Base-by-base conservation (phyloP, 192 early-diverging fungal genomes). In the Bifiguratus adelaidae region DNA sequence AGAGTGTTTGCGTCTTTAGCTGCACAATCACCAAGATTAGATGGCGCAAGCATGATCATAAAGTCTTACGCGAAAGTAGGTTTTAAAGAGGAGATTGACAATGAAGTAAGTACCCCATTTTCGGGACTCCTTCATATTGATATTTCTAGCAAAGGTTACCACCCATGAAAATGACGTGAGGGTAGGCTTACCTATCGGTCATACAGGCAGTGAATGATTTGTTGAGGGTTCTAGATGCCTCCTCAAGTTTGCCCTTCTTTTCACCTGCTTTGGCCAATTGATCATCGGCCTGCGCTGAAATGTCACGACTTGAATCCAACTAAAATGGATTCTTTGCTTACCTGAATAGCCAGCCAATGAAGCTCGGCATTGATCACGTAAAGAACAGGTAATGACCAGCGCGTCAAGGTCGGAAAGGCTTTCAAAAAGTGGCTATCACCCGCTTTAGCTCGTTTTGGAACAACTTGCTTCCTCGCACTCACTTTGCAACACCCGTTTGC, bases 101-200 rank as follows among this genome's bases (percentile, higher is more conserved):
- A 97, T 76, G 44, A 71, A 83, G 61, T 91, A 99, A 3, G 86
- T 89, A 6, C 95, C 95, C 90, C 88, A 94, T 53, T 92, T 92
- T 24, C 89, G 73, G 11, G 92, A 91, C 19, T 53, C 48, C 8
- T 60, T 57, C 5, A 72, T 35, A 29, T 5, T 13, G 37, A 40
- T 15, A 11, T 15, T 15, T 21, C 37, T 21, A 7, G 18, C 22
- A 33, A 33, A 33, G n/a, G 32, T 8, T 33, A 33, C 8, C n/a
- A 33, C 32, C 8, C 8, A 33, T 33, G 8, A 33, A 33, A 9
- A 33, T 33, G 32, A n/a, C n/a, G 37, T 1, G 37, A 5, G 15
- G 37, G 15, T 6, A 1, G 13, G 37, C 44, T 36, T 67, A 80
- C 77, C 89, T 62, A 49, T 99, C 95, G 3, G 81, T 99, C 51